A percentile compares a stretch with the other conserved stretches of the same genome.
These are phyloP conservation scores for Tetrapisispora pingtungensis DNA, from an alignment of 805 yeast genomes.

Conservation along the genomic window DNA sequence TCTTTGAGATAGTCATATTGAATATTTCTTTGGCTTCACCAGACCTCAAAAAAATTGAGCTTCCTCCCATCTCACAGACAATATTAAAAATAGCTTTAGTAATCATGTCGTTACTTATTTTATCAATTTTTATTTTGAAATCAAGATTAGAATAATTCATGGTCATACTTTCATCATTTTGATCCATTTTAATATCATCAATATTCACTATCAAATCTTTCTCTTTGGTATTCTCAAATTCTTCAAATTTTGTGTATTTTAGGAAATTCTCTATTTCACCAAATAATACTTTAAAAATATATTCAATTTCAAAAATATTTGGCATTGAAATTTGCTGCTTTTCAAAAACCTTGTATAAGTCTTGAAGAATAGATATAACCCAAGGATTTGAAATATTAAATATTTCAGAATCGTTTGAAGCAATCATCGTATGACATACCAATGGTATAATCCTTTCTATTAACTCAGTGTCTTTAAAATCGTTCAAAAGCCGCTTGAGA, in stretches of 20 bases:
- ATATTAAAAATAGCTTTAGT: constrained; percentile 32
- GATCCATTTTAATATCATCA: neutral
- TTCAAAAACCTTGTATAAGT: constrained; percentile 29
- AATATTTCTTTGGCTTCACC: neutral
- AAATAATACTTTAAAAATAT: constrained; percentile 59
- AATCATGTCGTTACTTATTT: constrained; percentile 22
- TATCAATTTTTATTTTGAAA: constrained; percentile 22
- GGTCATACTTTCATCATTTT: too few relatives aligned
- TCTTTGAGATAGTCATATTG: neutral
- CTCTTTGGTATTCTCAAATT: constrained; percentile 31
- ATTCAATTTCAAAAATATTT: constrained; percentile 65
- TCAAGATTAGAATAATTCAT: neutral
- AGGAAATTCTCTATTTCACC: neutral
- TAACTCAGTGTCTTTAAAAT: constrained; percentile 57
- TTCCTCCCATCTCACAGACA: neutral
- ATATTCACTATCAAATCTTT: too few relatives aligned
- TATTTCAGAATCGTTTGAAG: constrained; percentile 55
- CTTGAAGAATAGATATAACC: constrained; percentile 79
- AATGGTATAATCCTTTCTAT: constrained; percentile 73
- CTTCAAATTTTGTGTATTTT: neutral
- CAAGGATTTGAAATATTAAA: constrained; percentile 82
- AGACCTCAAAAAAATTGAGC: neutral
- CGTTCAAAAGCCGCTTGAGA: constrained; percentile 66
- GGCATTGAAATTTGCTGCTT: neutral
- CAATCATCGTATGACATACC: constrained; percentile 73